Base-by-base conservation (phyloP, 2,329 filamentous ascomycete species). In the Ceratocystis harringtonii region DNA sequence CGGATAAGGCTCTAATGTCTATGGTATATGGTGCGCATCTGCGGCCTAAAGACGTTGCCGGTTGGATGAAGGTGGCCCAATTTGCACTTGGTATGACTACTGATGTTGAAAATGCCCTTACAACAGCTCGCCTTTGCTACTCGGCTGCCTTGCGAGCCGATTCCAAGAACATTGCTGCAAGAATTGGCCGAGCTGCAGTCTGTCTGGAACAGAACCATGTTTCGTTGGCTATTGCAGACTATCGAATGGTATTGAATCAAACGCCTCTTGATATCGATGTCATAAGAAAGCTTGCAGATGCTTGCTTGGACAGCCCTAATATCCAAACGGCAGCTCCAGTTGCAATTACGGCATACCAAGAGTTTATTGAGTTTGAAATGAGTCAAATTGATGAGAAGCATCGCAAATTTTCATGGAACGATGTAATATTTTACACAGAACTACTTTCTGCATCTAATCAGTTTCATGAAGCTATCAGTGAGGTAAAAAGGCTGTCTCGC, bases 391-490 rank as follows among this genome's bases (percentile, higher is more conserved):
- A 3, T 69, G 72, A 7, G 67, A 72, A 2, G 71, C 75, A 73
- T 52, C 73, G 45, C 72, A 72, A 75, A 5, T 78, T 80, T 64
- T 78, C 79, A 41, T 99, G 92, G 92, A 85, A 87, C 64, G 88
- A 97, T 73, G 78, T 95, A 52, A 88, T 90, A 68, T 87, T 92
- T 64, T 96, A 94, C 69, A 81, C 90, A 48, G 90, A 96, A 71
- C 80, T 97, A 19, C 85, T 92, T 68, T 83, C 85, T 32, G 83
- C 85, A 61, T 75, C 84, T 8, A 80, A 81, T 45, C 79, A 83
- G 64, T 87, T 86, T 70, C 75, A 79, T 5, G 80, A 86, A 69
- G 91, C 88, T 2, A 81, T 95, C 2, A 74, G 75, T 32, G 83
- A 87, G 68, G 78, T 95, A 12, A 94, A 89, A 72, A 79, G 79